Conservation (phyloP, 2,329 filamentous ascomycete genomes). For the Ceratocystis albifundus region DNA sequence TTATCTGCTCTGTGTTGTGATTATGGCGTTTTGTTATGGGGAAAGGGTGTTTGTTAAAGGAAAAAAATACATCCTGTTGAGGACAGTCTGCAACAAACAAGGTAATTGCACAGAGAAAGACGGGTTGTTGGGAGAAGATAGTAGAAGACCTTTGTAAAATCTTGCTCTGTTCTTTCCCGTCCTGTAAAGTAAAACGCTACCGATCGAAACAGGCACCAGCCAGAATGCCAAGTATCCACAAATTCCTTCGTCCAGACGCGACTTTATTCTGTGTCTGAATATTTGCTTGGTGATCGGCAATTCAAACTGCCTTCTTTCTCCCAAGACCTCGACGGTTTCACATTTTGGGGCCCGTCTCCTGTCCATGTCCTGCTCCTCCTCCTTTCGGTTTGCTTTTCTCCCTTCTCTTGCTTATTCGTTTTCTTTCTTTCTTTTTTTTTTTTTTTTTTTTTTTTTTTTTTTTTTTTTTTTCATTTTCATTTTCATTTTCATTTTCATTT, state of each 20-base stretch:
- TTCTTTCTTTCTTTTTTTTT: not conserved
- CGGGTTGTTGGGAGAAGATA: too few species aligned
- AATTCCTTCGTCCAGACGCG: not conserved
- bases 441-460: not conserved
- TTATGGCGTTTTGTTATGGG: not conserved
- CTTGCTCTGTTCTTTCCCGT: too few species aligned
- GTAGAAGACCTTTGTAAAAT: too few species aligned
- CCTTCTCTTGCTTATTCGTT: not conserved
- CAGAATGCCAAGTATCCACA: not conserved
- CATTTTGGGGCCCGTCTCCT: constrained; percentile 9
- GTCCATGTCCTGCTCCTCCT: not conserved
- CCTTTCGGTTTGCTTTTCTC: not conserved
- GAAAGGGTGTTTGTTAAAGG: too few species aligned
- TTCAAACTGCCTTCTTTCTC: not conserved
- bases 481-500: not conserved
- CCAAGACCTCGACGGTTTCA: constrained; percentile 12
- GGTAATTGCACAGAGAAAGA: too few species aligned
- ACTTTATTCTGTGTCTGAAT: not conserved
- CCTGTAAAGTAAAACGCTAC: too few species aligned
- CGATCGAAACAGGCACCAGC: not conserved
- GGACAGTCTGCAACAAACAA: too few species aligned
- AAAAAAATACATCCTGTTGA: too few species aligned
- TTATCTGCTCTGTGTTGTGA: not conserved
- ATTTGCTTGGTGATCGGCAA: not conserved
- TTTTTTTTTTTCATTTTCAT: not conserved